phyloP scores from a whole-genome alignment of 202 grass and related monocot genomes.

The Sporobolus alterniflorus region DNA sequence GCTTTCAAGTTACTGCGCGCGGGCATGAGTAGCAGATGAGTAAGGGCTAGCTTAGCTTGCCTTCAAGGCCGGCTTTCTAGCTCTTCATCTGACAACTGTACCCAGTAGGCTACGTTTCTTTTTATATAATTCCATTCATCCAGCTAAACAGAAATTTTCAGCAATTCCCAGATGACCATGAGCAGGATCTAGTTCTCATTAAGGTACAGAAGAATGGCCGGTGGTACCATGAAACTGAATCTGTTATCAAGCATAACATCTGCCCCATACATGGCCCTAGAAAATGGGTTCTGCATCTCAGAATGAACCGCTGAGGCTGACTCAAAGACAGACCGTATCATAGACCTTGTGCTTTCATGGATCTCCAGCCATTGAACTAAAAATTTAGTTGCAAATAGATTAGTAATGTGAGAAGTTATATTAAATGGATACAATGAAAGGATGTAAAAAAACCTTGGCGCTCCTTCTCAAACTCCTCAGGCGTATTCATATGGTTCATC shows the following conservation, averaged over 20 bases:
- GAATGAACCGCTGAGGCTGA: constrained; percentile 83
- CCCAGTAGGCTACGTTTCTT: not conserved
- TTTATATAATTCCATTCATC: not conserved
- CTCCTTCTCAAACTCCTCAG: constrained; percentile 92
- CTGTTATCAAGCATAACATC: constrained; percentile 92
- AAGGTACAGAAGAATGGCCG: not conserved
- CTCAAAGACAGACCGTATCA: constrained; percentile 73
- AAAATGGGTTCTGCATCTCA: constrained; percentile 80
- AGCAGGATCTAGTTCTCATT: not conserved
- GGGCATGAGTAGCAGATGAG: constrained; percentile 11
- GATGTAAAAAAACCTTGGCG: constrained; percentile 70
- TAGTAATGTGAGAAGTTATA: not conserved
- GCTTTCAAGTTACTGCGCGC: constrained; percentile 39
- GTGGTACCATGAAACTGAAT: constrained; percentile 4
- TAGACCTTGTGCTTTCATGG: constrained; percentile 60
- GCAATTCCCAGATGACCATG: not conserved
- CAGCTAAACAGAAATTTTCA: not conserved
- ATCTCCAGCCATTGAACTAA: constrained; percentile 91
- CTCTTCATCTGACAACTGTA: not conserved
- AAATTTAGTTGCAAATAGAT: constrained; percentile 16
- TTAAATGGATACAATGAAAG: constrained; percentile 10
- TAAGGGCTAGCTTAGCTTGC: constrained; percentile 25
- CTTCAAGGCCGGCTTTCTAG: constrained; percentile 12
- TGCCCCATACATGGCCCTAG: constrained; percentile 88
- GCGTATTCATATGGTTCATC: constrained; percentile 89